Evolutionary conservation across 1,284 basidiomycete species (phyloP).

Genomic region (Cutaneotrichosporon spelunceum): DNA sequence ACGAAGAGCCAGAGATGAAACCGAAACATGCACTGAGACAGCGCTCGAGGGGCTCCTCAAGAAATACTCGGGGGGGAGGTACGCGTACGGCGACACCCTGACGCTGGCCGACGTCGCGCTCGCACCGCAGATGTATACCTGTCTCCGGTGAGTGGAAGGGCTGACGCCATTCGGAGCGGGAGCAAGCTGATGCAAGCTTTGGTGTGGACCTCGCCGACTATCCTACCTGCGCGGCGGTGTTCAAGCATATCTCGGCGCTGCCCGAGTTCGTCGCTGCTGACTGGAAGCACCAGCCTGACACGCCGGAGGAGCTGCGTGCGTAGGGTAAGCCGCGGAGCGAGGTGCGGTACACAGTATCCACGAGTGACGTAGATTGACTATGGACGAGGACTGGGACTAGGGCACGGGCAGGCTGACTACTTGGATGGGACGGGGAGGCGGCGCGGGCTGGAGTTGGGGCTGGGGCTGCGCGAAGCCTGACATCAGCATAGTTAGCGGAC

Average conservation of each 20-base stretch:
- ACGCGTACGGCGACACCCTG: constrained; percentile 19
- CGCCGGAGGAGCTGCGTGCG: constrained; percentile 20
- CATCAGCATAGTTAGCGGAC: background rate
- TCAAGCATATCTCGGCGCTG: constrained; percentile 15
- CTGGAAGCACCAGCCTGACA: constrained; percentile 27
- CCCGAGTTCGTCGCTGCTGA: constrained; percentile 22
- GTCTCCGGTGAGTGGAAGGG: constrained; percentile 12
- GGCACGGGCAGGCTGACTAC: background rate
- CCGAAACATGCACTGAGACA: too few relatives aligned
- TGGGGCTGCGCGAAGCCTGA: background rate
- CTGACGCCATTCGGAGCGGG: background rate
- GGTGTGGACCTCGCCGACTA: constrained; percentile 4
- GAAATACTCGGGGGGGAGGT: constrained; percentile 11
- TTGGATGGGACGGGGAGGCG: background rate
- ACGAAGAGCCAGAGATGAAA: background rate
- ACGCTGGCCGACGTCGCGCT: constrained; percentile 21
- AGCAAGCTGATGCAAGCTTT: constrained; percentile 2
- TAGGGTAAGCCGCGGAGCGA: background rate
- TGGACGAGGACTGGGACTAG: too few relatives aligned
- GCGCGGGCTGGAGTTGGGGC: background rate
- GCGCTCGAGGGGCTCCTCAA: constrained; percentile 19
- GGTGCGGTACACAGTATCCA: background rate
- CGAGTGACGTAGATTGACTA: background rate
- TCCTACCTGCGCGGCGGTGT: constrained; percentile 15
- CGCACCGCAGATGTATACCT: constrained; percentile 21